A percentile compares a stretch with the other conserved stretches of the same genome.
These are phyloP conservation scores for Xylariaceae sp. DNA, from an alignment of 2,329 filamentous ascomycete genomes.

Conservation along the genomic window DNA sequence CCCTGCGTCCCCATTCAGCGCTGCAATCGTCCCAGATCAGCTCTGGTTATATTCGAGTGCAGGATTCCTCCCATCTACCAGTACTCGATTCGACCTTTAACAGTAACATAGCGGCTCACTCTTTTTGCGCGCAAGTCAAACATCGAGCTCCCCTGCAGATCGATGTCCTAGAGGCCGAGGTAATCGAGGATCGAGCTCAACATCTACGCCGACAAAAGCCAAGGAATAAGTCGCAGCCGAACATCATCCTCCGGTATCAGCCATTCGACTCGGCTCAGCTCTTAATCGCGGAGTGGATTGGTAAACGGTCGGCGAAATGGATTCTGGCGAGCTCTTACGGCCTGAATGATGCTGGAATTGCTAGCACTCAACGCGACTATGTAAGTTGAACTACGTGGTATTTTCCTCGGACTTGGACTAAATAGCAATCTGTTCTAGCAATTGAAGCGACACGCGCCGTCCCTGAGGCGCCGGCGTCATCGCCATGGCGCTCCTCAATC, in stretches of 20 bases:
- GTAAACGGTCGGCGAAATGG: slow-evolving; percentile 36
- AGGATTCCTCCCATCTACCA: not conserved
- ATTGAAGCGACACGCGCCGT: slow-evolving; percentile 39
- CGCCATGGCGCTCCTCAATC: slow-evolving; percentile 70
- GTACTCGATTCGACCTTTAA: slow-evolving; percentile 8
- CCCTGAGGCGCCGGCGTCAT: slow-evolving; percentile 36
- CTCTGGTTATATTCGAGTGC: slow-evolving; percentile 3
- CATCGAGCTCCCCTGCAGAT: not conserved
- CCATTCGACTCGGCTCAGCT: slow-evolving; percentile 3
- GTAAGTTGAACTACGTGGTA: slow-evolving; percentile 27
- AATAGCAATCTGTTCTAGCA: slow-evolving; percentile 22
- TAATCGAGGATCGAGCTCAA: not conserved
- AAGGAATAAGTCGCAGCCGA: not conserved
- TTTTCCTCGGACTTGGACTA: slow-evolving; percentile 1
- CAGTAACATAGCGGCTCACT: slow-evolving; percentile 3
- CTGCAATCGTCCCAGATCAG: not conserved
- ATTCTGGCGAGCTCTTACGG: slow-evolving; percentile 28
- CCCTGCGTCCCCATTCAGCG: not conserved
- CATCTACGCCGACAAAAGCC: not conserved
- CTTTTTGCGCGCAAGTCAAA: not conserved
- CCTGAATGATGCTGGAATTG: slow-evolving; percentile 37
- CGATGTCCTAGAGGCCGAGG: not conserved
- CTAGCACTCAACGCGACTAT: slow-evolving; percentile 31
- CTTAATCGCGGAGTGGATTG: slow-evolving; percentile 5
- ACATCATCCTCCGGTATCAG: not conserved